Conservation (phyloP, 306 rosid genomes). For the Citrullus amarus region DNA sequence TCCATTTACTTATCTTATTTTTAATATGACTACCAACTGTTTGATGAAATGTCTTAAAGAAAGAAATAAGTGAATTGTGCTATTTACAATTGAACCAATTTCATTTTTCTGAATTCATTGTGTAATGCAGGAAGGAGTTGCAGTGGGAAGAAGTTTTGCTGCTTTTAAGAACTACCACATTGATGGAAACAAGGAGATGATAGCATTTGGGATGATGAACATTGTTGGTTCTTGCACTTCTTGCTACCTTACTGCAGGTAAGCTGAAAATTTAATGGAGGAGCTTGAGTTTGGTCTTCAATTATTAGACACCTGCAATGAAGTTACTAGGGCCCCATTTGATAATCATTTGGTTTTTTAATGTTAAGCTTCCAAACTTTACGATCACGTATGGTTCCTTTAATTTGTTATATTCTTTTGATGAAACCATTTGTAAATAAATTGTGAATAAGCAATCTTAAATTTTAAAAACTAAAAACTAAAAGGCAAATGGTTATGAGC, state of each 20-base stretch:
- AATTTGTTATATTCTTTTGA: no score
- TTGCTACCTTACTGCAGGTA: conserved; percentile 40
- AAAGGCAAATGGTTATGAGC: background rate
- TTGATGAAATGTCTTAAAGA: background rate
- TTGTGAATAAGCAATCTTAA: background rate
- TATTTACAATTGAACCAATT: background rate
- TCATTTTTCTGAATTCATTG: background rate
- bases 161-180: conserved; percentile 29
- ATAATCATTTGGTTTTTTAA: background rate
- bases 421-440: background rate
- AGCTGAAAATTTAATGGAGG: background rate
- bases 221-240: conserved; percentile 41
- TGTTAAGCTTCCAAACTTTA: background rate
- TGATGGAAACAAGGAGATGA: conserved; percentile 45
- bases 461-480: no score
- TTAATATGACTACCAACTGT: background rate
- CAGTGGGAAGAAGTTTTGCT: conserved; percentile 46
- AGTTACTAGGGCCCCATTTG: background rate
- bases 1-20: no score
- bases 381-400: background rate
- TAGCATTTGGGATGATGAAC: conserved; percentile 46
- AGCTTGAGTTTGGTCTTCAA: background rate
- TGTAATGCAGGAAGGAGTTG: conserved; percentile 37
- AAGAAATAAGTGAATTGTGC: background rate
- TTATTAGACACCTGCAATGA: background rate